Evolutionary conservation across 805 yeast species (phyloP).

Genomic region (Pichia deserticola): DNA sequence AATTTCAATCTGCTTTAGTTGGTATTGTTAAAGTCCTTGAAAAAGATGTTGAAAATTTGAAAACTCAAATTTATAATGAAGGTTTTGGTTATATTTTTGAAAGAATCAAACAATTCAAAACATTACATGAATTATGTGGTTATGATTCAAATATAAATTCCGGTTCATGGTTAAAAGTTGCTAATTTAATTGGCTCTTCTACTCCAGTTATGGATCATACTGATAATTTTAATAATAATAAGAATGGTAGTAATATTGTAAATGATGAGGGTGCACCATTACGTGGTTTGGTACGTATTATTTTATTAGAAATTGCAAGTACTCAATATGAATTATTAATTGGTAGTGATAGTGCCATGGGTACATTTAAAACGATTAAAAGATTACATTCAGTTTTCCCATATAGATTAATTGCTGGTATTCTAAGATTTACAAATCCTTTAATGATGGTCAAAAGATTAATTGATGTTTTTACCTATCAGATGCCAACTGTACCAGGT

Average conservation of each 20-base stretch:
- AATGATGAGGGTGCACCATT: slow-evolving; percentile 40
- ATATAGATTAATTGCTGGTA: slow-evolving; percentile 66
- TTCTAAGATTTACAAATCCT: slow-evolving; percentile 80
- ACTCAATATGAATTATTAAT: slow-evolving; percentile 74
- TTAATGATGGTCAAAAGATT: slow-evolving; percentile 71
- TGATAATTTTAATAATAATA: not conserved
- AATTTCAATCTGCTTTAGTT: slow-evolving; percentile 55
- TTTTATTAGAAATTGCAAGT: slow-evolving; percentile 75
- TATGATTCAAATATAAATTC: not conserved
- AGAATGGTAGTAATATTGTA: not conserved
- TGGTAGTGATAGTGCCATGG: slow-evolving; percentile 76
- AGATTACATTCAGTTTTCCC: slow-evolving; percentile 76
- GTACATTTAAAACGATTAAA: slow-evolving; percentile 60
- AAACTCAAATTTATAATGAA: slow-evolving; percentile 22
- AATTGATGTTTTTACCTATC: slow-evolving; percentile 77
- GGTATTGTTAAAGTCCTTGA: slow-evolving; percentile 26
- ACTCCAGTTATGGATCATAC: slow-evolving; percentile 42
- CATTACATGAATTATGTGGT: slow-evolving; percentile 23
- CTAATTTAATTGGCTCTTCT: not conserved
- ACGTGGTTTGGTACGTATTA: slow-evolving; percentile 69
- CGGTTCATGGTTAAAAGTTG: slow-evolving; percentile 1
- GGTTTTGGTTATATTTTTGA: slow-evolving; percentile 57
- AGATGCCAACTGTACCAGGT: slow-evolving; percentile 48
- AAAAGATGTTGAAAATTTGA: slow-evolving; percentile 36
- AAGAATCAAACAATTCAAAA: slow-evolving; percentile 45